These are phyloP conservation scores for Fraxinus cuspidata DNA, from an alignment of 257 asterid genomes.

Conservation along the genomic window DNA sequence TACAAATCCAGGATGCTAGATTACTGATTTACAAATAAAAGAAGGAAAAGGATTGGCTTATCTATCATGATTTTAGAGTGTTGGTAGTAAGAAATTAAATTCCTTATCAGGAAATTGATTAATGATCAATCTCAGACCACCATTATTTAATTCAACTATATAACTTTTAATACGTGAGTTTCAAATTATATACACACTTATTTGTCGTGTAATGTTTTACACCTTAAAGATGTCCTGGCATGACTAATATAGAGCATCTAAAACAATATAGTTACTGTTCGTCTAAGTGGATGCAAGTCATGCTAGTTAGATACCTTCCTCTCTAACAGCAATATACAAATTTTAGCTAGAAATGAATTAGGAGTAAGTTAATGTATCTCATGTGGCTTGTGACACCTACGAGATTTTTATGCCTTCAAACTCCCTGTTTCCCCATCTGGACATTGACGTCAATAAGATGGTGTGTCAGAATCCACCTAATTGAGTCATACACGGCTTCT, in stretches of 20 bases:
- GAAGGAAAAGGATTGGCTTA: neutral
- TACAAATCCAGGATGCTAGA: constrained; percentile 7
- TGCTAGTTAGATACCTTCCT: neutral
- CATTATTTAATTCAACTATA: constrained; percentile 7
- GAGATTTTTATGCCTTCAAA: neutral
- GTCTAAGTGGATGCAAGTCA: neutral
- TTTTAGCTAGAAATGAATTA: neutral
- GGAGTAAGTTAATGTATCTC: neutral
- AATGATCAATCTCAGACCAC: neutral
- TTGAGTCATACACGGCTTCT: neutral
- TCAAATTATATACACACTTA: neutral
- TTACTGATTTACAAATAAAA: constrained; percentile 3
- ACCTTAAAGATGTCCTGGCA: neutral
- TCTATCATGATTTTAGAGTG: neutral
- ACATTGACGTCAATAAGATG: neutral
- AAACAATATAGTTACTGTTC: neutral
- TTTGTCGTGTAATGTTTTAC: neutral
- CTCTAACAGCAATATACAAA: neutral
- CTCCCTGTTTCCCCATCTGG: neutral
- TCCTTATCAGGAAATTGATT: neutral
- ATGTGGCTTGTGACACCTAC: neutral
- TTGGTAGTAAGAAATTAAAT: constrained; percentile 8
- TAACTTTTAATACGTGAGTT: constrained; percentile 5
- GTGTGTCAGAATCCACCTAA: neutral
- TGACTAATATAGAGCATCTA: neutral